Evolutionary conservation across 2,329 filamentous ascomycete genomes (phyloP), one percentile per base, ranked within the genome.

Genomic region (Albifimbria verrucaria): DNA sequence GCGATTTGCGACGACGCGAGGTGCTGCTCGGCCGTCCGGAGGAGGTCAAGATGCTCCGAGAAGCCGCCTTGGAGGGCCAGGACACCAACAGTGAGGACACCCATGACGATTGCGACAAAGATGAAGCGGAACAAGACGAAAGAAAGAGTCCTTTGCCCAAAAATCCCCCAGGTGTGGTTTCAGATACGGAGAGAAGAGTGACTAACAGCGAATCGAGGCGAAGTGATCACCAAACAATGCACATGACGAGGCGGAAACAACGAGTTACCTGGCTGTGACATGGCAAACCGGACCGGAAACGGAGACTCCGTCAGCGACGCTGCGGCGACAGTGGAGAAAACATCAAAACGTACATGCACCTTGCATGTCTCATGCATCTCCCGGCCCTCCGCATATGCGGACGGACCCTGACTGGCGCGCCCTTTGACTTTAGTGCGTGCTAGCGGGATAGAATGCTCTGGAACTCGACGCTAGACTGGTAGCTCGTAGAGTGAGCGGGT

Each of bases 51-150:
- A 75, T 99, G 93, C 70, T 99, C 93, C 64, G 85, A 81, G 71
- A 97, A 97, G 53, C 92, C 93, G 62, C 94, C 94, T 73, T 99
- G 94, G 18, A 99, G 82, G 60, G 94, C 83, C 50, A 88, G 73
- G 22, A 87, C 83, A 46, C 84, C 85, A 32, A 87, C 72, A 2
- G 78, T 82, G 55, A 83, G 62, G 55, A 58, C 62, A 52, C 65
- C 60, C 58, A 60, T 63, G 44, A 12, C n/a, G 24, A 52, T 7
- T 15, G 49, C 57, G 48, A 45, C 50, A 51, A 54, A 45, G 26
- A 48, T 39, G 28, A 36, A 36, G 28, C 10, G 28, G 28, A 36
- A 36, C 10, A 36, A n/a, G 28, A 36, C 10, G 28, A n/a, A 36
- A n/a, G n/a, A n/a, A n/a, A n/a, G n/a, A n/a, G n/a, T n/a, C n/a